Conservation (phyloP, 306 rosid species). For the Fagus crenata region DNA sequence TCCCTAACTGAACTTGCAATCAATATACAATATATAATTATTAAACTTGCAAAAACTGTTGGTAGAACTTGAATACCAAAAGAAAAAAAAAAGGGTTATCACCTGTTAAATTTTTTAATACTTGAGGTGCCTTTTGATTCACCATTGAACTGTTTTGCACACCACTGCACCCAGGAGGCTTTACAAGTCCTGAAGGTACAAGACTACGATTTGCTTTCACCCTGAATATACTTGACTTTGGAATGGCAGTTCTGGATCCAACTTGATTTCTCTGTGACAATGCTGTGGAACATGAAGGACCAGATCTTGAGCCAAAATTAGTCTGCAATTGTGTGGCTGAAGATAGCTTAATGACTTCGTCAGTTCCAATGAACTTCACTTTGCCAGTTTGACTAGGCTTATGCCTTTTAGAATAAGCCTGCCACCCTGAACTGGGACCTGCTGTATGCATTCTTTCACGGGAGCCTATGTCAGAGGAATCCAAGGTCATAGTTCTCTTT, state of each 20-base stretch:
- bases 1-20: neutral
- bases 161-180: slow-evolving; percentile 27
- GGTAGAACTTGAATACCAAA: neutral
- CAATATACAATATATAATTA: neutral
- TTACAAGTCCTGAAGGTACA: slow-evolving; percentile 18
- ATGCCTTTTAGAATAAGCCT: slow-evolving; percentile 33
- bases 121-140: slow-evolving; percentile 32
- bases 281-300: slow-evolving; percentile 7
- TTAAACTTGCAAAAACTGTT: neutral
- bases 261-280: neutral
- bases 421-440: slow-evolving; percentile 17
- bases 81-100: slow-evolving; percentile 9
- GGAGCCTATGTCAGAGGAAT: neutral
- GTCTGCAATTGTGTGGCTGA: neutral
- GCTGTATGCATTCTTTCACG: neutral
- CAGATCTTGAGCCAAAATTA: slow-evolving; percentile 4
- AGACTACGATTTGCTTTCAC: slow-evolving; percentile 23
- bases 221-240: slow-evolving; percentile 11
- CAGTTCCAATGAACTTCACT: slow-evolving; percentile 56
- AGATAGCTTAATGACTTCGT: slow-evolving; percentile 64
- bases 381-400: slow-evolving; percentile 36
- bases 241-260: slow-evolving; percentile 19
- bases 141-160: slow-evolving; percentile 19
- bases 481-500: neutral
- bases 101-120: slow-evolving; percentile 39